Base-by-base conservation (phyloP, 768 basidiomycete species). In the Pulveroboletus sp. region DNA sequence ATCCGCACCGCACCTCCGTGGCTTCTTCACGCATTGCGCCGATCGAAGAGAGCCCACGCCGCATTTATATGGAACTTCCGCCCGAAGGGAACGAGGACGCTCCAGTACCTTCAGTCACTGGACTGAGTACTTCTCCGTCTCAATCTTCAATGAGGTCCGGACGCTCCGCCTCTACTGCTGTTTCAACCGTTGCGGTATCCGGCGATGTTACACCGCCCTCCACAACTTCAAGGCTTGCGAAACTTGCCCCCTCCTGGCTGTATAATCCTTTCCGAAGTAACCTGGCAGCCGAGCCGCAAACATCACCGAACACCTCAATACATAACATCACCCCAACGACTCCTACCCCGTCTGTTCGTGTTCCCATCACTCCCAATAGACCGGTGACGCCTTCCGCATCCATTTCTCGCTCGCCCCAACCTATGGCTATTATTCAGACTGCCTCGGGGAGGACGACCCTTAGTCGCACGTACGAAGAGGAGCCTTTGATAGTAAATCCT, bases 191-290 rank as follows among this genome's bases (percentile, higher is more conserved):
- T 33, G 50, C 49, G 16, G 51, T 61, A 16, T 31, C 40, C 2
- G 55, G 51, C 23, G 50, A 50, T 24, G 23, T 45, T 39, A 54
- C 55, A 12, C 61, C 61, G 19, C 63, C 66, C 34, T 54, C 72
- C 19, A 56, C 60, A 19, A 57, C 69, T 35, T 59, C 64, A 6
- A 76, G 74, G 23, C 61, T 68, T 11, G 81, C 86, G 2, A 87
- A 82, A 58, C 73, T 88, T 34, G 72, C 87, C 1, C 79, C 87
- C 2, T 75, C 84, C n/a, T 90, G 89, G 89, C 66, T 90, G 11
- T 85, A 89, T 65, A 87, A 82, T 58, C 78, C 84, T 6, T 90
- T 91, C 65, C 73, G 86, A 29, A 81, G 77, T 49, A 77, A 73
- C 1, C 73, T 42, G 51, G 34, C 77, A 7, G 80, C 77, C 53